Conservation (phyloP, 176 grass and related monocot genomes). For the Cocos nucifera region DNA sequence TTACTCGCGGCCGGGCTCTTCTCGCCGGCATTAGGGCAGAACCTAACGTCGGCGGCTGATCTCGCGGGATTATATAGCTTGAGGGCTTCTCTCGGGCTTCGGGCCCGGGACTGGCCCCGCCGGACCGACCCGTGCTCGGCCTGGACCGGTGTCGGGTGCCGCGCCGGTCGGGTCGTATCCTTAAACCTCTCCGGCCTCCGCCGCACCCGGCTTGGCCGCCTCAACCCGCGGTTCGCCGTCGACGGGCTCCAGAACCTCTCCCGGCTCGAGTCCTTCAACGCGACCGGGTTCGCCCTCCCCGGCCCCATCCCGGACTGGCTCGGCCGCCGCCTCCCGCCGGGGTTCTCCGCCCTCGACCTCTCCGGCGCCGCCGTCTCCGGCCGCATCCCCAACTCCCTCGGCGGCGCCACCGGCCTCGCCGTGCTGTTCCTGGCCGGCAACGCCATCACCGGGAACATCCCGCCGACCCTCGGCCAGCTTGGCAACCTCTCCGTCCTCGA, state of each 20-base stretch:
- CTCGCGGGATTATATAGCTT: slow-evolving; percentile 61
- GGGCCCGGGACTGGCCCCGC: slow-evolving; percentile 84
- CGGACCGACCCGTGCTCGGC: slow-evolving; percentile 49
- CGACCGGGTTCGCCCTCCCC: slow-evolving; percentile 58
- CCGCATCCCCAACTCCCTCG: slow-evolving; percentile 44
- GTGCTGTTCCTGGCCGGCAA: slow-evolving; percentile 64
- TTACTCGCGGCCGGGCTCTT: slow-evolving; percentile 19
- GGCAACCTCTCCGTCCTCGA: slow-evolving; percentile 7
- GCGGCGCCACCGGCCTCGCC: slow-evolving; percentile 37
- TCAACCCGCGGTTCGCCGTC: slow-evolving; percentile 45
- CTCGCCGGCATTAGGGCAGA: slow-evolving; percentile 19
- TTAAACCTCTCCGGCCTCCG: slow-evolving; percentile 40
- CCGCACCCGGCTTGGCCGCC: slow-evolving; percentile 54
- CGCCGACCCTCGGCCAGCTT: slow-evolving; percentile 16
- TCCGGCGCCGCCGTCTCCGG: slow-evolving; percentile 40
- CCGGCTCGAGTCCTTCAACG: slow-evolving; percentile 51
- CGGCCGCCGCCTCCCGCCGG: slow-evolving; percentile 39
- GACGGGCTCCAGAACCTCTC: slow-evolving; percentile 72
- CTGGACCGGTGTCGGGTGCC: slow-evolving; percentile 62
- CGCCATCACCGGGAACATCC: slow-evolving; percentile 43
- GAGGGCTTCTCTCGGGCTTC: slow-evolving; percentile 61
- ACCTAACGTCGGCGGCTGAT: slow-evolving; percentile 47
- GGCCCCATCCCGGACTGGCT: slow-evolving; percentile 78
- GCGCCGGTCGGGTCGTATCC: slow-evolving; percentile 43
- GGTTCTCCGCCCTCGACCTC: slow-evolving; percentile 57